These are phyloP conservation scores for Fusarium nodosum DNA, from an alignment of 2,329 filamentous ascomycete genomes.

Conservation along the genomic window DNA sequence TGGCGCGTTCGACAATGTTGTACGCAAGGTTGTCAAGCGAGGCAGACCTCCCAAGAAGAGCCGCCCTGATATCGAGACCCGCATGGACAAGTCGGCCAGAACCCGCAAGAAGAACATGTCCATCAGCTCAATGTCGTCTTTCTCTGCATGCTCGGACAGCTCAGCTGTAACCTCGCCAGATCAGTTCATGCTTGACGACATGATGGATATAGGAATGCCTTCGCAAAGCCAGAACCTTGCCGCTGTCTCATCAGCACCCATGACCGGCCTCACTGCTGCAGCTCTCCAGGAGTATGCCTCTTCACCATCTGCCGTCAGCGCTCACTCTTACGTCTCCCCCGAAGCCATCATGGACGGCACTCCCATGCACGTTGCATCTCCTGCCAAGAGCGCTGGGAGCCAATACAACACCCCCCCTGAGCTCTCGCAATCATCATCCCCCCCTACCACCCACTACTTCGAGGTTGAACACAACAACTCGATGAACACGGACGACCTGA, in stretches of 20 bases:
- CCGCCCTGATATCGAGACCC: constrained; percentile 68
- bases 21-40: constrained; percentile 72
- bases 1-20: constrained; percentile 87
- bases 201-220: constrained; percentile 60
- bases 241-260: constrained; percentile 62
- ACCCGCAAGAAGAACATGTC: constrained; percentile 70
- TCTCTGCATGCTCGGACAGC: constrained; percentile 70
- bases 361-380: constrained; percentile 59
- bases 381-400: constrained; percentile 65
- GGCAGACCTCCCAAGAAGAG: constrained; percentile 72
- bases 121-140: constrained; percentile 65
- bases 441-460: constrained; percentile 64
- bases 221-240: constrained; percentile 50
- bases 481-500: constrained; percentile 51
- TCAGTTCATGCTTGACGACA: constrained; percentile 63
- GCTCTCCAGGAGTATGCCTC: constrained; percentile 53
- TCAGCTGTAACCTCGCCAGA: constrained; percentile 68
- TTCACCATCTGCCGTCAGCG: constrained; percentile 59
- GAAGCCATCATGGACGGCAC: constrained; percentile 58
- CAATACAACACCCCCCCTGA: constrained; percentile 71
- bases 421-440: constrained; percentile 72
- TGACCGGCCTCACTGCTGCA: constrained; percentile 54
- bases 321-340: constrained; percentile 63
- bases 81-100: constrained; percentile 68
- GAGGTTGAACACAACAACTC: constrained; percentile 60